Base-by-base conservation (phyloP, 202 grass and related monocot species). In the Schoenoplectus tabernaemontani region DNA sequence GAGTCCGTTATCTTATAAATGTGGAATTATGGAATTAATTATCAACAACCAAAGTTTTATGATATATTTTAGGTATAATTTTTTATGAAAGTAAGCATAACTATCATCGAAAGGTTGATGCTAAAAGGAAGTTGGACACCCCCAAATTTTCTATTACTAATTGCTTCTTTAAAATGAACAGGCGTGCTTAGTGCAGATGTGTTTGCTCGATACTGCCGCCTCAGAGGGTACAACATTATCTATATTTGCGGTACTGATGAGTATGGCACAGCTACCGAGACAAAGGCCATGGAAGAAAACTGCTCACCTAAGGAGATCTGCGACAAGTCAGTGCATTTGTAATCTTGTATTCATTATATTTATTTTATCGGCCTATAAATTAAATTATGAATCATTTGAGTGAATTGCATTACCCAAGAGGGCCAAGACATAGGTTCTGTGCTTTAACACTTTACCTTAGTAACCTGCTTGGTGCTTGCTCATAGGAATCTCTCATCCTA, bases 161-260 rank as follows among this genome's bases (percentile, higher is more conserved):
- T 24, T 58, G 2, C 24, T 57, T 53, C 34, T 62, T 64, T 8
- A 32, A 83, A 75, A 58, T 70, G 43, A 9, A 54, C 79, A 98
- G 95, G 89, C 61, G 91, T 98, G 64, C 88, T 98, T 68, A 98
- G 95, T 73, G 89, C 95, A 5, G 95, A 98, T 42, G 95, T 94
- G 24, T 98, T 98, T 82, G 95, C 91, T 42, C 86, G 91, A 9
- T 98, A 94, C 86, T 95, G 91, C 86, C 82, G 91, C 36, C 84
- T 95, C 3, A 85, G 91, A 17, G 89, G 88, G 5, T 98, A 98
- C 88, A 98, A 98, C 81, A 82, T 82, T 6, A 90, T 95, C 47
- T 98, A 98, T 76, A 95, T 98, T 59, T 98, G 96, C 63, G 96
- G 96, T 33, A 98, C 96, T 3, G 96, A 98, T 72, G 91, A 98